Percentiles rank a stretch among this genome's conserved stretches.
Evolutionary conservation across 169 alveolate genomes (phyloP).

Genomic region (Toxoplasma gondii): DNA sequence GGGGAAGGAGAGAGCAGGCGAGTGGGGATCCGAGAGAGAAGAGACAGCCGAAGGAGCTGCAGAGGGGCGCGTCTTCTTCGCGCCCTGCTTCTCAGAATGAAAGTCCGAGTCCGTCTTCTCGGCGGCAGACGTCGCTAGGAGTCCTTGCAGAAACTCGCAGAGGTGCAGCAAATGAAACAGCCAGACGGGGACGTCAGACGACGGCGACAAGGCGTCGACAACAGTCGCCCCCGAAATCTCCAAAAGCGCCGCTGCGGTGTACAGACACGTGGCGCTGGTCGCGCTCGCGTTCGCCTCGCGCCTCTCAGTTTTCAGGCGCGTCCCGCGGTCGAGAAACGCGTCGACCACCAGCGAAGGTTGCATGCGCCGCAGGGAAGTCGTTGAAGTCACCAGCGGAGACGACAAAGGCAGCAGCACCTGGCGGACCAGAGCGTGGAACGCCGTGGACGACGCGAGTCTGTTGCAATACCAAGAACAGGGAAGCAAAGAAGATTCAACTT

Average conservation of each 20-base stretch:
- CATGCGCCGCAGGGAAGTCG: background rate
- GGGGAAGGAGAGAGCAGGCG: background rate
- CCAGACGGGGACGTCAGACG: background rate
- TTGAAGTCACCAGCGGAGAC: background rate
- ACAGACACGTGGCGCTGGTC: background rate
- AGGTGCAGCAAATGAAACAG: background rate
- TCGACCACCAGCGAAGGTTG: background rate
- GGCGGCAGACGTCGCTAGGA: background rate
- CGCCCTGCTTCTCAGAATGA: background rate
- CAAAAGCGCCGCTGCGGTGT: background rate
- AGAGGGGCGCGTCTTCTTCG: background rate
- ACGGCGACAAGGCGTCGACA: background rate
- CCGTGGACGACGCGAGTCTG: no score
- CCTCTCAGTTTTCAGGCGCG: background rate
- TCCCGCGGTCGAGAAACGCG: background rate
- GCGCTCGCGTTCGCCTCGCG: background rate
- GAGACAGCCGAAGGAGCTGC: no score
- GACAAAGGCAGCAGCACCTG: background rate
- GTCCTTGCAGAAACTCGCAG: background rate
- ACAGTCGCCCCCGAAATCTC: background rate
- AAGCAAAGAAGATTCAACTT: no score
- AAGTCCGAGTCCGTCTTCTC: background rate
- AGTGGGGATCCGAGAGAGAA: no score
- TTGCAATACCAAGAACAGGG: no score
- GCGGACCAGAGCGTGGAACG: background rate